These are phyloP conservation scores for Wickerhamomyces sp. DNA, from an alignment of 1,139 yeast species.

Conservation along the genomic window DNA sequence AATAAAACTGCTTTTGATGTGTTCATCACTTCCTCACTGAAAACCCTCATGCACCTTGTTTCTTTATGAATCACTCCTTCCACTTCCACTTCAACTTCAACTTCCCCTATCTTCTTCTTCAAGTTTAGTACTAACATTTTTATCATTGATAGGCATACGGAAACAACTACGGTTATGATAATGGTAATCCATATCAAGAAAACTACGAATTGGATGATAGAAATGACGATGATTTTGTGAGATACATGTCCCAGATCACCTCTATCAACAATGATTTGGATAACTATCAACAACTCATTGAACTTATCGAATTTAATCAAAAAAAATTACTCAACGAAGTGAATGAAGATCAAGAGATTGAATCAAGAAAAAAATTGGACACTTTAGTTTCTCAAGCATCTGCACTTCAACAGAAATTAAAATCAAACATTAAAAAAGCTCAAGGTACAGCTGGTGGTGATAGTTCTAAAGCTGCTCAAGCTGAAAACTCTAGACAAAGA, in stretches of 20 bases:
- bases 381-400: conserved; percentile 73
- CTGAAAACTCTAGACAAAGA: conserved; percentile 80
- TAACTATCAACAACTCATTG: conserved; percentile 72
- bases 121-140: no score
- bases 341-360: conserved; percentile 71
- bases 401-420: conserved; percentile 69
- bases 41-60: no score
- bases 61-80: no score
- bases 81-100: no score
- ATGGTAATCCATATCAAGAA: conserved; percentile 24
- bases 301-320: conserved; percentile 77
- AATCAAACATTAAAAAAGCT: conserved; percentile 68
- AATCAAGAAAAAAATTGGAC: conserved; percentile 73
- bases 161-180: conserved; percentile 20
- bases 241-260: conserved; percentile 79
- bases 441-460: conserved; percentile 72
- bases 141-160: no score
- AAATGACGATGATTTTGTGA: conserved; percentile 53
- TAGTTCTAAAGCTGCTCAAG: conserved; percentile 81
- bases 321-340: conserved; percentile 79
- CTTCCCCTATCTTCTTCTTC: no score
- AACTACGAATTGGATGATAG: conserved; percentile 18
- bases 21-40: no score
- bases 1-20: no score
- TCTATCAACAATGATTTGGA: conserved; percentile 76